Percentiles rank a stretch among this genome's conserved stretches.
These are phyloP conservation scores for Erysiphe pulchra DNA, from an alignment of 2,329 filamentous ascomycete genomes.

Conservation along the genomic window DNA sequence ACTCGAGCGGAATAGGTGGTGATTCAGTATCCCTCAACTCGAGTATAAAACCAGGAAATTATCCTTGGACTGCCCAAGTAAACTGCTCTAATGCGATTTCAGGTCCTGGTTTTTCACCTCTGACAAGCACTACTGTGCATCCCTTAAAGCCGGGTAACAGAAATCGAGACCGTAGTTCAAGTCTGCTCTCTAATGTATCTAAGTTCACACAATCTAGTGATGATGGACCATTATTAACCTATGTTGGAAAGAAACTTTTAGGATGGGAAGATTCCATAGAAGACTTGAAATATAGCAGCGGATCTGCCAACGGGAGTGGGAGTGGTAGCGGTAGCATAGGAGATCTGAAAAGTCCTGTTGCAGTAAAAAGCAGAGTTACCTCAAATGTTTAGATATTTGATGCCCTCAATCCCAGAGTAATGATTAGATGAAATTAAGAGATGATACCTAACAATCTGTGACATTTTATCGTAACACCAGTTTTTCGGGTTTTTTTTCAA, in stretches of 20 bases:
- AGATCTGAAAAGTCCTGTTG: conserved; percentile 25
- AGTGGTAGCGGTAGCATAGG: conserved; percentile 20
- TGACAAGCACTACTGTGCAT: conserved; percentile 1
- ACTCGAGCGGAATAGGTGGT: conserved; percentile 2
- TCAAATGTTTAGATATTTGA: not conserved
- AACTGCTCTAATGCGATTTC: conserved; percentile 2
- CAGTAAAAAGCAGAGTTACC: conserved; percentile 4
- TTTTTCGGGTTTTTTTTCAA: no score
- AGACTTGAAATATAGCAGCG: conserved; percentile 5
- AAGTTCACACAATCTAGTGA: conserved; percentile 37
- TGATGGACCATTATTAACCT: conserved; percentile 16
- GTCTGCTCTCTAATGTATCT: conserved; percentile 41
- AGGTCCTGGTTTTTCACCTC: not conserved
- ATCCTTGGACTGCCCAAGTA: conserved; percentile 8
- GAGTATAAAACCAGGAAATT: conserved; percentile 3
- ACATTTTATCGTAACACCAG: no score
- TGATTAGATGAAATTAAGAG: no score
- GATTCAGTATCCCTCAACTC: conserved; percentile 4
- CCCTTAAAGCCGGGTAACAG: conserved; percentile 3
- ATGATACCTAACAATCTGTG: no score
- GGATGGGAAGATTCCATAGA: conserved; percentile 6
- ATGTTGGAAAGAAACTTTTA: conserved; percentile 1
- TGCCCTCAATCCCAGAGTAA: not conserved
- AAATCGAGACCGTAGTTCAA: conserved; percentile 30
- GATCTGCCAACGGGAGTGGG: conserved; percentile 12